Evolutionary conservation across 306 rosid genomes (phyloP).

Genomic region (Clitoria ternatea): DNA sequence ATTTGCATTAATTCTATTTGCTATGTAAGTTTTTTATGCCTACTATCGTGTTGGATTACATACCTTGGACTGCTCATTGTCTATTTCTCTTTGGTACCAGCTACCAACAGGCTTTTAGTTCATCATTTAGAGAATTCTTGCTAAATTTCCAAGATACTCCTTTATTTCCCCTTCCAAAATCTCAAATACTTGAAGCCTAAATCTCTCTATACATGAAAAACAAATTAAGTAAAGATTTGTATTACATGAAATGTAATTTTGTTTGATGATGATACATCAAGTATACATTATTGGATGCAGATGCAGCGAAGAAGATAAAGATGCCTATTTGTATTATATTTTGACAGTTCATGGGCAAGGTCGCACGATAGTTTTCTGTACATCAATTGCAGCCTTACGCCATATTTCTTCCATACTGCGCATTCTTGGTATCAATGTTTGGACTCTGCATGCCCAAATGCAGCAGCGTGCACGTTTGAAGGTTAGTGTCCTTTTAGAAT

Average conservation of each 20-base stretch:
- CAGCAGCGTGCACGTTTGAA: constrained; percentile 90
- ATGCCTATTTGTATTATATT: constrained; percentile 85
- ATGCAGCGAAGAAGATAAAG: constrained; percentile 94
- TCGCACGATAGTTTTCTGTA: constrained; percentile 86
- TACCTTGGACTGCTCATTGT: background rate
- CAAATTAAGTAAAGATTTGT: background rate
- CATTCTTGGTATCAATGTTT: constrained; percentile 64
- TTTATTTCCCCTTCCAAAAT: background rate
- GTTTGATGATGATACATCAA: constrained; percentile 1
- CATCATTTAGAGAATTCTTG: constrained; percentile 10
- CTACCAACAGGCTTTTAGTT: background rate
- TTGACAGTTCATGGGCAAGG: constrained; percentile 86
- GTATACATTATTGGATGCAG: constrained; percentile 47
- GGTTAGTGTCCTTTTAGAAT: constrained; percentile 38
- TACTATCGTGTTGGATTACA: background rate
- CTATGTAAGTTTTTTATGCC: background rate
- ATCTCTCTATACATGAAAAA: background rate
- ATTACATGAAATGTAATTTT: constrained; percentile 4
- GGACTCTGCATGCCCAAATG: constrained; percentile 92
- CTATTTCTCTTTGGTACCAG: constrained; percentile 2
- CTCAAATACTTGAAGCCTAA: background rate
- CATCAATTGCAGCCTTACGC: constrained; percentile 86
- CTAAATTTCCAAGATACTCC: constrained; percentile 6
- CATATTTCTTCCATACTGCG: constrained; percentile 79
- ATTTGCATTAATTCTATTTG: background rate